A percentile compares a stretch with the other conserved stretches of the same genome.
phyloP scores from a whole-genome alignment of 192 early-diverging fungal species.

The Obelidium mucronatum region DNA sequence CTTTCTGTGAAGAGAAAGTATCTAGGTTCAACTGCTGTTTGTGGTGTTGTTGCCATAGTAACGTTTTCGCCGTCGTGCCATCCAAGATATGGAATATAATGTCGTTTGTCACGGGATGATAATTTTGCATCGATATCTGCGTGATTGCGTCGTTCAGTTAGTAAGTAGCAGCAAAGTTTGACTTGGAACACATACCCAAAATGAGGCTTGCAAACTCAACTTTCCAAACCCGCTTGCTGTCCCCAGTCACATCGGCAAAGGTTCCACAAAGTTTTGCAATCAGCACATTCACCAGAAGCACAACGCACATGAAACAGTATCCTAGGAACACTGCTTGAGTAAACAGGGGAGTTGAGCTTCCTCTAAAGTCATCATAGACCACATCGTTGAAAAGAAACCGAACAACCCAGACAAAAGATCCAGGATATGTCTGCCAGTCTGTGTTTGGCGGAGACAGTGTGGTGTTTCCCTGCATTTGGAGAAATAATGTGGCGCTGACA shows the following conservation, averaged over 20 bases:
- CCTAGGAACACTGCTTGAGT: slow-evolving; percentile 21
- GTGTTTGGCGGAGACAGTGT: not conserved
- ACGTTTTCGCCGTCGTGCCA: no score
- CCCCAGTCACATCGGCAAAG: not conserved
- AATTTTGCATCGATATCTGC: slow-evolving; percentile 22
- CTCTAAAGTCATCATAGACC: slow-evolving; percentile 25
- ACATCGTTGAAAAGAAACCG: slow-evolving; percentile 24
- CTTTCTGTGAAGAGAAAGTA: slow-evolving; percentile 28
- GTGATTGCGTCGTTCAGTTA: not conserved
- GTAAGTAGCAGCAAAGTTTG: not conserved
- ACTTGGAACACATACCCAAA: not conserved
- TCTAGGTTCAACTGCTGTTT: not conserved
- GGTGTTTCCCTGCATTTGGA: slow-evolving; percentile 28
- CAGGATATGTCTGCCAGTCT: slow-evolving; percentile 23
- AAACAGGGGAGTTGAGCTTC: slow-evolving; percentile 2
- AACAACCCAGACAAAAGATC: slow-evolving; percentile 14
- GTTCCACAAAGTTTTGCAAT: slow-evolving; percentile 36
- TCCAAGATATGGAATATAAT: slow-evolving; percentile 1
- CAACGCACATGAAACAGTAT: not conserved
- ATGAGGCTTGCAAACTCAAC: slow-evolving; percentile 31
- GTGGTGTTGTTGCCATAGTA: not conserved
- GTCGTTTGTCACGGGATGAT: not conserved
- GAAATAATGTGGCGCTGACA: slow-evolving; percentile 19
- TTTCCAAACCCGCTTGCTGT: slow-evolving; percentile 28
- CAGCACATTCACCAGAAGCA: slow-evolving; percentile 31